A percentile compares a stretch with the other conserved stretches of the same genome.
These are phyloP conservation scores for Daldinia loculata DNA, from an alignment of 495 filamentous ascomycete species.

Conservation along the genomic window DNA sequence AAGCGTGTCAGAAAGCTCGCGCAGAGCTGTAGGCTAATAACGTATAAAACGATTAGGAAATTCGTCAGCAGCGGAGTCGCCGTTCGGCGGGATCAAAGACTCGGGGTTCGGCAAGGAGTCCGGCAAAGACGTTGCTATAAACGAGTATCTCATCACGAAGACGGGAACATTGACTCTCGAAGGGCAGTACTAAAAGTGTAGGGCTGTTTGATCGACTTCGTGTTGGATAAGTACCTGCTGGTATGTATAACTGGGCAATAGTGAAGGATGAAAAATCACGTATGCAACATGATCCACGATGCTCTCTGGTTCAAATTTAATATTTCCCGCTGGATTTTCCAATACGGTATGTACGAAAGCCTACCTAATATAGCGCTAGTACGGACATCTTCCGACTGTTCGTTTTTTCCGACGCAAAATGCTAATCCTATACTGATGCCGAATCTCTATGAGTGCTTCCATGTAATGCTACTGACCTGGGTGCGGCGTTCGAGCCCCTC, in stretches of 20 bases:
- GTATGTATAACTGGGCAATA: neutral
- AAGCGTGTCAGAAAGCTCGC: no score
- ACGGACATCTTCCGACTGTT: slow-evolving; percentile 1
- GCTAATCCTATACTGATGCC: slow-evolving; percentile 16
- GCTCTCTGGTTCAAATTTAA: neutral
- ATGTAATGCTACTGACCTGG: neutral
- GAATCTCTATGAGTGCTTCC: slow-evolving; percentile 15
- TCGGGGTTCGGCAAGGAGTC: slow-evolving; percentile 80
- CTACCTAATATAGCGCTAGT: neutral
- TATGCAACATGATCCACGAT: neutral
- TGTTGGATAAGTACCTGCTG: neutral
- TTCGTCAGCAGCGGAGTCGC: slow-evolving; percentile 72
- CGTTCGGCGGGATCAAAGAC: slow-evolving; percentile 80
- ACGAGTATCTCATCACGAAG: slow-evolving; percentile 77
- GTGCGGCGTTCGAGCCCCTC: neutral
- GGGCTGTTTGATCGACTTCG: neutral
- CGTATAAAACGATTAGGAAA: slow-evolving; percentile 53
- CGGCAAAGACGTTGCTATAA: slow-evolving; percentile 74
- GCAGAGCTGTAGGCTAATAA: neutral
- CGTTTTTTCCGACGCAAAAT: slow-evolving; percentile 12
- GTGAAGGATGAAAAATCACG: neutral
- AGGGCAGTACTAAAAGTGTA: slow-evolving; percentile 58
- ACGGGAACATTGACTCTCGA: slow-evolving; percentile 72
- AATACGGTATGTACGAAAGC: neutral
- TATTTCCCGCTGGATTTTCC: neutral